Conservation (phyloP, 1,139 yeast genomes). For the Sugiyamaella xylanicola region DNA sequence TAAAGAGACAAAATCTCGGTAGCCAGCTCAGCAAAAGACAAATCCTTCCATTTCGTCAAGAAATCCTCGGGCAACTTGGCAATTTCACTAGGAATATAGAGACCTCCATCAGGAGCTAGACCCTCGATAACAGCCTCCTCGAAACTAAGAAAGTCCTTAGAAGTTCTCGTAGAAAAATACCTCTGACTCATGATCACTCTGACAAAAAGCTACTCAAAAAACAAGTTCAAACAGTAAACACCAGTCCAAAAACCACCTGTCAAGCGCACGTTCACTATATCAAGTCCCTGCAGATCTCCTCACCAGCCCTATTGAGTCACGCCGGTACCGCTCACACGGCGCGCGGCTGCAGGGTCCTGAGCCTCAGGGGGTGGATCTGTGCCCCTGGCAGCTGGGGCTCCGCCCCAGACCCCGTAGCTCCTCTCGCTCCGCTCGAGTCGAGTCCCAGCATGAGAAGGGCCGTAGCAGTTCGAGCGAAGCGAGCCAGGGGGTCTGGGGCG, state of each 20-base stretch:
- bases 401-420: not conserved
- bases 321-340: not conserved
- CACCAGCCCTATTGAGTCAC: not conserved
- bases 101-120: slow-evolving; percentile 94
- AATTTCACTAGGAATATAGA: slow-evolving; percentile 81
- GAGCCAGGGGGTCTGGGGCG: not conserved
- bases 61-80: slow-evolving; percentile 68
- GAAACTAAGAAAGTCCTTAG: slow-evolving; percentile 62
- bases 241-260: not conserved
- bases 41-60: slow-evolving; percentile 66
- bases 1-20: slow-evolving; percentile 81
- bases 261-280: not conserved
- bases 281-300: not conserved
- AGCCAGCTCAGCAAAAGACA: slow-evolving; percentile 83
- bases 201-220: too few relatives aligned
- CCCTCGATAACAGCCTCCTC: slow-evolving; percentile 95
- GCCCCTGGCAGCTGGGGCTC: not conserved
- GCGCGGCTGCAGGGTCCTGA: not conserved
- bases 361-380: not conserved
- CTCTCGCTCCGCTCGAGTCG: not conserved
- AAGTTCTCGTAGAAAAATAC: slow-evolving; percentile 87
- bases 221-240: not conserved
- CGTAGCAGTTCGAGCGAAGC: not conserved
- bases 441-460: too few relatives aligned
- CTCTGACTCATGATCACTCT: slow-evolving; percentile 27